Conservation (phyloP, 768 basidiomycete species). For the Tulasnella sp. region DNA sequence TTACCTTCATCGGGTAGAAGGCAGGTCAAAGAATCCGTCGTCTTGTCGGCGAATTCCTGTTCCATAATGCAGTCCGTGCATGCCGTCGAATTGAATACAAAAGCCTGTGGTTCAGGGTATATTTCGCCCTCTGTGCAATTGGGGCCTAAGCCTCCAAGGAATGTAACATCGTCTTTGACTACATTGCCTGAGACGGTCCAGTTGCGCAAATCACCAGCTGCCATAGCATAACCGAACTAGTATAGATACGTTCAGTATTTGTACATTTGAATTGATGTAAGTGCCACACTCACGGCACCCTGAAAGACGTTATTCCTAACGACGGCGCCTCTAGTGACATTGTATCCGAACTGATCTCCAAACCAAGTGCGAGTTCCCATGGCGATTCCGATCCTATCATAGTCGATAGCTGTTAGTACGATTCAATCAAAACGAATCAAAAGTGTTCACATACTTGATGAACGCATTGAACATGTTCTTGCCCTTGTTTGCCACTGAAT, state of each 20-base stretch:
- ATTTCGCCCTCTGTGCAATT: slow-evolving; percentile 44
- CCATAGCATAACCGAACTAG: slow-evolving; percentile 66
- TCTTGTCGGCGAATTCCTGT: slow-evolving; percentile 40
- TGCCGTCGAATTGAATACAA: slow-evolving; percentile 42
- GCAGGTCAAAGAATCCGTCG: slow-evolving; percentile 52
- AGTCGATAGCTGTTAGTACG: no score
- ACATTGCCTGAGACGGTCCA: slow-evolving; percentile 56
- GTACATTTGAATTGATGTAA: neutral
- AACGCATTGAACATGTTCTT: slow-evolving; percentile 46
- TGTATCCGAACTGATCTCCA: slow-evolving; percentile 42
- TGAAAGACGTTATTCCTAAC: slow-evolving; percentile 39
- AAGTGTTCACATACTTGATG: slow-evolving; percentile 46
- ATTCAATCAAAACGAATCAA: neutral
- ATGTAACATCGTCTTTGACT: slow-evolving; percentile 58
- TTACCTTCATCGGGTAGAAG: slow-evolving; percentile 52
- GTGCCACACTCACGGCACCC: slow-evolving; percentile 19
- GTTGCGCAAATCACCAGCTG: slow-evolving; percentile 47
- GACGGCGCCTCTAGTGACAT: slow-evolving; percentile 42
- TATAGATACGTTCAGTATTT: slow-evolving; percentile 33
- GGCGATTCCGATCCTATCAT: slow-evolving; percentile 60
- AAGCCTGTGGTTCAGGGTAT: slow-evolving; percentile 46
- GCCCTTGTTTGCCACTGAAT: slow-evolving; percentile 37
- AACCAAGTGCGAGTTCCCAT: slow-evolving; percentile 73
- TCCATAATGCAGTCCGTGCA: slow-evolving; percentile 38
- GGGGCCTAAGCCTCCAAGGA: slow-evolving; percentile 56